Evolutionary conservation across 331 rosid genomes (phyloP), one percentile per base, ranked within the genome.

Genomic region (Arachis monticola): DNA sequence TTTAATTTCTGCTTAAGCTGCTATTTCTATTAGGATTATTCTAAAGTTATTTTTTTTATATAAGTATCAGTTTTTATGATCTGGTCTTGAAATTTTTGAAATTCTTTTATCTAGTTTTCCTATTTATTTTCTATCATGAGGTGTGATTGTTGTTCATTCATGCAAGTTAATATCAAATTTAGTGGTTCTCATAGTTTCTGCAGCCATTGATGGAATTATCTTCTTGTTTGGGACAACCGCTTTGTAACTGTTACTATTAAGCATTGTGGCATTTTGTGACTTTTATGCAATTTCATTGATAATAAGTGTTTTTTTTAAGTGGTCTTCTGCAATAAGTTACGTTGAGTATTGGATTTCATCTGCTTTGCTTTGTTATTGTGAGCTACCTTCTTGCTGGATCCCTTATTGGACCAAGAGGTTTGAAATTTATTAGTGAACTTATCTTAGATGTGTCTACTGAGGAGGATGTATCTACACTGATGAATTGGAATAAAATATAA

Each of bases 351-450:
- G 58, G 57, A 61, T 38, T 45, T 75, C 69, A 70, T 68, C 79
- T 65, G 31, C 30, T 12, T 72, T 84, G 53, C 69, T 70, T 30
- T 71, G 99, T 95, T 68, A 95, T 95, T 83, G 99, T 95, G 80
- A 97, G 99, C 68, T 95, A 95, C 85, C 97, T 95, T 76, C 99
- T 95, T 81, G 99, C 97, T 0, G 99, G 99, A 64, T 90, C 99
- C 66, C 83, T 95, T 60, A 95, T 92, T 77, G 99, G 99, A 77
- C 99, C 99, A 1, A 97, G 99, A 48, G 99, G 97, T 72, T 86
- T 95, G 75, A 85, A 86, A 60, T 88, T 92, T 80, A 90, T 95
- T 62, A 90, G 96, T 52, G 97, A 95, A 89, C 22, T 17, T 17
- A 17, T 17, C 22, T 17, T 17, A 17, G 22, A 17, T 17, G 22